These are phyloP conservation scores for Ambrosia artemisiifolia DNA, from an alignment of 129 eudicot genomes.

Conservation along the genomic window DNA sequence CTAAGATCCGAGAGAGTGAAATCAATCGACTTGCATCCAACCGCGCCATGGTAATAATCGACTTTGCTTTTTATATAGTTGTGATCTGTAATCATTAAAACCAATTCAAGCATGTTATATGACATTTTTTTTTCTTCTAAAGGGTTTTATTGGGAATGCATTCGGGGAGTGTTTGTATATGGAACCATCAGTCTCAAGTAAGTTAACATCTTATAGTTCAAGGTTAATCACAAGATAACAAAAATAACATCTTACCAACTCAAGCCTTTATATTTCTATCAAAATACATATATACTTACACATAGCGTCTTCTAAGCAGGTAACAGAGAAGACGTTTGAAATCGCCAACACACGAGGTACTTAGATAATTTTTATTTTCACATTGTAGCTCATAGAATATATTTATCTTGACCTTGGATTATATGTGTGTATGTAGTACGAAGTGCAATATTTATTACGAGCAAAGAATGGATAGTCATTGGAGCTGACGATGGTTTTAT, in stretches of 20 bases:
- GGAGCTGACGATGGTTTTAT: conserved; percentile 52
- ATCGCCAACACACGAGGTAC: conserved; percentile 63
- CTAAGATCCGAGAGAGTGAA: conserved; percentile 76
- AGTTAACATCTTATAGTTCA: not conserved
- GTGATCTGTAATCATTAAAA: not conserved
- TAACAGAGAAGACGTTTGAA: conserved; percentile 57
- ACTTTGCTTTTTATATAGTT: not conserved
- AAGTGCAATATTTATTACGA: conserved; percentile 38
- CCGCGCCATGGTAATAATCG: conserved; percentile 79
- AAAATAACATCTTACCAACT: not conserved
- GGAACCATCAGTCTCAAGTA: conserved; percentile 86
- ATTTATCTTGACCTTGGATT: not conserved
- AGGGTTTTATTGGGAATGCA: conserved; percentile 77
- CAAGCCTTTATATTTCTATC: not conserved
- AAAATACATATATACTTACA: not conserved
- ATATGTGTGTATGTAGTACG: conserved; percentile 33
- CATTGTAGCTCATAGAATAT: not conserved
- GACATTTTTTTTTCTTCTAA: conserved; percentile 1
- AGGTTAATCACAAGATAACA: not conserved
- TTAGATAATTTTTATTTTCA: not conserved
- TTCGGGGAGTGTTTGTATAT: conserved; percentile 69
- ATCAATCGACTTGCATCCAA: conserved; percentile 83
- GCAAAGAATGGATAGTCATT: conserved; percentile 47
- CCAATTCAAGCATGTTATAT: not conserved
- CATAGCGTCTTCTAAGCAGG: conserved; percentile 32